Conservation (phyloP, 306 rosid genomes). For the Trichosanthes truncata region DNA sequence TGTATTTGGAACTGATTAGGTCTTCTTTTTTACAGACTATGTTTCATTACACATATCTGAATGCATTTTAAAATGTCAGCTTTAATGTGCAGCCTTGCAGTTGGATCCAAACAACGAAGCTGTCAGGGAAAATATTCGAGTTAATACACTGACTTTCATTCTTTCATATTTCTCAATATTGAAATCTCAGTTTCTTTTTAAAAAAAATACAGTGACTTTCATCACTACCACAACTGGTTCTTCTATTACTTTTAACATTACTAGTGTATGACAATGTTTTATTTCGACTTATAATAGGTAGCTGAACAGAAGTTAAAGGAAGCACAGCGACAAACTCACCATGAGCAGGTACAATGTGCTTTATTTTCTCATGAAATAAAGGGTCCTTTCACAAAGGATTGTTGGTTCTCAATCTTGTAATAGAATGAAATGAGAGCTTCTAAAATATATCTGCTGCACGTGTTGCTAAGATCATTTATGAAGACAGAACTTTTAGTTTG, state of each 20-base stretch:
- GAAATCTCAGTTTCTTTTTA: not conserved
- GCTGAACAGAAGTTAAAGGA: conserved; percentile 52
- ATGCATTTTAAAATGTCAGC: not conserved
- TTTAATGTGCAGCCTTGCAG: conserved; percentile 54
- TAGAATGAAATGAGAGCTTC: not conserved
- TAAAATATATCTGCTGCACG: not conserved
- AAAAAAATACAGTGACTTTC: conserved; percentile 18
- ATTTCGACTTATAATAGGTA: conserved; percentile 33
- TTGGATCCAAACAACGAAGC: conserved; percentile 79
- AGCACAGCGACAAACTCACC: conserved; percentile 34
- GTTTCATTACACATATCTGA: not conserved
- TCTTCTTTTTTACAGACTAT: not conserved
- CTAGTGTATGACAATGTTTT: conserved; percentile 5
- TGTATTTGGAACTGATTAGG: not conserved
- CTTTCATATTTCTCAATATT: not conserved
- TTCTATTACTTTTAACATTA: not conserved
- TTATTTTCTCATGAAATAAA: not conserved
- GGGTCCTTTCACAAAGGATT: not conserved
- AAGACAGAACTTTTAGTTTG: too few relatives aligned
- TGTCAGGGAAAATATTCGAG: conserved; percentile 76
- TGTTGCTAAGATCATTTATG: not conserved
- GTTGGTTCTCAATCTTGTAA: not conserved
- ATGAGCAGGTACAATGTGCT: conserved; percentile 39
- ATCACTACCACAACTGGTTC: conserved; percentile 5
- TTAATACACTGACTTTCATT: conserved; percentile 25